Percentiles rank a stretch among this genome's conserved stretches.
Evolutionary conservation across 805 yeast genomes (phyloP).

Genomic region (Nematodospora valgi): DNA sequence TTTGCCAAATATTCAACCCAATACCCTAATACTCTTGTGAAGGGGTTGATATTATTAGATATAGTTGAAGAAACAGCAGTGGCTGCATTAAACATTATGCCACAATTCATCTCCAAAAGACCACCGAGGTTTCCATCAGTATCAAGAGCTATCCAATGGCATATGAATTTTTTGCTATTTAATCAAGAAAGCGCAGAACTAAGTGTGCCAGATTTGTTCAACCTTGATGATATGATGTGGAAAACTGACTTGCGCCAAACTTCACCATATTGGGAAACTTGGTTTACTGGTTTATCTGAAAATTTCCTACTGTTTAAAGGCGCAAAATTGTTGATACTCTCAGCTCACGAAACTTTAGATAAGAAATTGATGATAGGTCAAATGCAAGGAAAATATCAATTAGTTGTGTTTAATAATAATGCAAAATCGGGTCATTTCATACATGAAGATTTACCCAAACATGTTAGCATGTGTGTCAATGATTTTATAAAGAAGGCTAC

Average conservation of each 20-base stretch:
- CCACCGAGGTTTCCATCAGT: conserved; percentile 57
- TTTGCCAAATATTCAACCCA: conserved; percentile 46
- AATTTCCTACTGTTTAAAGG: conserved; percentile 37
- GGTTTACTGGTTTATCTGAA: conserved; percentile 74
- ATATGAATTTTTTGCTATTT: conserved; percentile 51
- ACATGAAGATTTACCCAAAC: conserved; percentile 86
- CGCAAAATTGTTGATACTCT: conserved; percentile 72
- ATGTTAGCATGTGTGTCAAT: conserved; percentile 53
- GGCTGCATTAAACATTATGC: conserved; percentile 64
- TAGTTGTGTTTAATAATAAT: conserved; percentile 66
- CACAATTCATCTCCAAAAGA: conserved; percentile 56
- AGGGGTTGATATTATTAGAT: conserved; percentile 79
- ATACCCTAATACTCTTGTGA: conserved; percentile 32
- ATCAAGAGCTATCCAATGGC: conserved; percentile 78
- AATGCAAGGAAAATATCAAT: conserved; percentile 96
- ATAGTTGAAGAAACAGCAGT: conserved; percentile 94
- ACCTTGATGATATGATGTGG: conserved; percentile 45
- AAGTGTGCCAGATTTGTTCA: conserved; percentile 73
- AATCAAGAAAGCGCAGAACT: conserved; percentile 61
- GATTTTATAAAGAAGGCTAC: conserved; percentile 51
- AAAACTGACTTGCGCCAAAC: conserved; percentile 60
- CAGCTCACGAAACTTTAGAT: conserved; percentile 88
- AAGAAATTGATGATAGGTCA: conserved; percentile 87
- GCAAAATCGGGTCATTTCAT: conserved; percentile 76
- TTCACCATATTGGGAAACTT: conserved; percentile 67